Conservation (phyloP, 2,329 filamentous ascomycete genomes). For the Drechslera avenae region DNA sequence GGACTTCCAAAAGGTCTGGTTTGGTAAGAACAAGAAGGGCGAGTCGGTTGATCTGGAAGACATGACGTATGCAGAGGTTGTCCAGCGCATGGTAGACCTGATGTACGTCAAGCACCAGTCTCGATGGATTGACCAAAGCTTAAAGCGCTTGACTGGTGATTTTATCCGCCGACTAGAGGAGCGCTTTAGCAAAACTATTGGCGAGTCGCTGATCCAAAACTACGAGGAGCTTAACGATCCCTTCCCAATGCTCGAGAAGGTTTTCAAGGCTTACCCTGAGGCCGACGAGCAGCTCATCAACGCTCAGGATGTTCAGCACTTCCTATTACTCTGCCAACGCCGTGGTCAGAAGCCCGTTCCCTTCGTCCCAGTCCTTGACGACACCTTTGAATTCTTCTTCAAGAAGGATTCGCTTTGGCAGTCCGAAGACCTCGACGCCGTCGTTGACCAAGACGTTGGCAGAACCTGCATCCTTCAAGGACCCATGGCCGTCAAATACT, state of each 20-base stretch:
- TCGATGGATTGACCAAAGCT: slow-evolving; percentile 65
- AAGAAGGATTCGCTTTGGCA: slow-evolving; percentile 99
- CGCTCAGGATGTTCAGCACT: slow-evolving; percentile 97
- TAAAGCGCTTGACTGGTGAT: slow-evolving; percentile 83
- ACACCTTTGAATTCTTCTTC: slow-evolving; percentile 99
- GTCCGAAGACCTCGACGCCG: slow-evolving; percentile 94
- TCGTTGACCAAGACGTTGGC: slow-evolving; percentile 94
- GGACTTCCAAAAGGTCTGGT: slow-evolving; percentile 58
- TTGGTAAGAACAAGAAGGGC: slow-evolving; percentile 51
- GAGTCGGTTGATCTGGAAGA: slow-evolving; percentile 54
- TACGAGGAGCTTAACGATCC: slow-evolving; percentile 87
- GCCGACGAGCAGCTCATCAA: slow-evolving; percentile 92
- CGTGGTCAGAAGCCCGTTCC: slow-evolving; percentile 94
- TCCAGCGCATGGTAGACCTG: slow-evolving; percentile 53
- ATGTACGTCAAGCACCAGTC: slow-evolving; percentile 54
- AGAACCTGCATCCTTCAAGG: slow-evolving; percentile 96
- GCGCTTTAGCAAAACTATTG: slow-evolving; percentile 81
- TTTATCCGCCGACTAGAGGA: slow-evolving; percentile 98
- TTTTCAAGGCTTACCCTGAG: slow-evolving; percentile 83
- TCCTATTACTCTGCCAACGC: slow-evolving; percentile 88
- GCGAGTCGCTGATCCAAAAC: slow-evolving; percentile 83
- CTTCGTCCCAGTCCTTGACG: slow-evolving; percentile 93
- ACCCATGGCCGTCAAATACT: slow-evolving; percentile 89
- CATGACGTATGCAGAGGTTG: slow-evolving; percentile 56
- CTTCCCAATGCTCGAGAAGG: slow-evolving; percentile 75